These are phyloP conservation scores for Hortaea werneckii DNA, from an alignment of 2,329 filamentous ascomycete species.

Conservation along the genomic window DNA sequence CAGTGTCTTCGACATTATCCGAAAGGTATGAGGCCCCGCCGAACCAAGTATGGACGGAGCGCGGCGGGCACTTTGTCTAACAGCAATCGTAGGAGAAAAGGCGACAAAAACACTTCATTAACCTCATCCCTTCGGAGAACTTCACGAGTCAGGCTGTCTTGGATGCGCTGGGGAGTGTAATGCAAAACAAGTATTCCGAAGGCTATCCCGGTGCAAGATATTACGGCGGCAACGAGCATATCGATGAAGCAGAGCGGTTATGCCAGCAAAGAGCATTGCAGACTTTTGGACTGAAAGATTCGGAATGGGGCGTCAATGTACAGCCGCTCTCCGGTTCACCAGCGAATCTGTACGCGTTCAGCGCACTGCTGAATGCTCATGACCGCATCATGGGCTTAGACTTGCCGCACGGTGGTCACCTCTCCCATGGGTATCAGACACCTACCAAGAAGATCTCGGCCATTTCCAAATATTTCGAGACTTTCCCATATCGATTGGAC, in stretches of 20 bases:
- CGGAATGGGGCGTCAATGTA: conserved; percentile 95
- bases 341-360: conserved; percentile 96
- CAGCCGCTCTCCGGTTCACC: conserved; percentile 66
- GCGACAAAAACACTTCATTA: conserved; percentile 96
- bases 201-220: conserved; percentile 94
- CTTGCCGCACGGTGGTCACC: conserved; percentile 84
- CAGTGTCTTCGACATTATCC: conserved; percentile 75
- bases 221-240: conserved; percentile 94
- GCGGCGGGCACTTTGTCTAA: conserved; percentile 1
- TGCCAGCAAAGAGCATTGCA: conserved; percentile 86
- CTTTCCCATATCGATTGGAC: conserved; percentile 85
- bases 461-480: conserved; percentile 98
- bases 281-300: conserved; percentile 70
- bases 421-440: conserved; percentile 96
- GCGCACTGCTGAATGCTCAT: conserved; percentile 91
- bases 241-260: conserved; percentile 78
- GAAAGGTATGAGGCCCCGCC: conserved; percentile 52
- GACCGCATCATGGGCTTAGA: conserved; percentile 96
- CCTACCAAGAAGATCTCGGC: conserved; percentile 97
- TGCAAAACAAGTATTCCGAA: conserved; percentile 99
- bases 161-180: conserved; percentile 83
- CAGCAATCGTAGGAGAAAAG: conserved; percentile 59
- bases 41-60: no score
- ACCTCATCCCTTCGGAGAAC: conserved; percentile 90
- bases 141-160: conserved; percentile 89